Conservation (phyloP, 306 rosid genomes). For the Medicago truncatula region MtrunA17r5.0-ANR NC_053046.1:3374501-3375000, state of each 20-base stretch:
- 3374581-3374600: too few species aligned
- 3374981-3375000: background rate
- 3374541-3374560: too few species aligned
- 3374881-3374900: constrained; percentile 79
- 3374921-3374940: constrained; percentile 79
- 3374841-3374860: constrained; percentile 81
- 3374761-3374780: background rate
- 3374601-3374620: too few species aligned
- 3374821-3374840: constrained; percentile 57
- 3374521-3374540: too few species aligned
- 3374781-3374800: background rate
- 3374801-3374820: background rate
- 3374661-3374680: background rate
- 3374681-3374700: constrained; percentile 20
- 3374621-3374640: too few species aligned
- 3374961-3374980: constrained; percentile 23
- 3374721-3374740: constrained; percentile 15
- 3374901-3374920: constrained; percentile 69
- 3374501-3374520: too few species aligned
- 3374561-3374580: too few species aligned
- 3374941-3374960: constrained; percentile 61
- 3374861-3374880: constrained; percentile 69
- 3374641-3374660: too few species aligned
- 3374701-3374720: background rate
- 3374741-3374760: background rate